These are phyloP conservation scores for Triticum urartu DNA, from an alignment of 176 grass and related monocot genomes.

Conservation along the genomic window DNA sequence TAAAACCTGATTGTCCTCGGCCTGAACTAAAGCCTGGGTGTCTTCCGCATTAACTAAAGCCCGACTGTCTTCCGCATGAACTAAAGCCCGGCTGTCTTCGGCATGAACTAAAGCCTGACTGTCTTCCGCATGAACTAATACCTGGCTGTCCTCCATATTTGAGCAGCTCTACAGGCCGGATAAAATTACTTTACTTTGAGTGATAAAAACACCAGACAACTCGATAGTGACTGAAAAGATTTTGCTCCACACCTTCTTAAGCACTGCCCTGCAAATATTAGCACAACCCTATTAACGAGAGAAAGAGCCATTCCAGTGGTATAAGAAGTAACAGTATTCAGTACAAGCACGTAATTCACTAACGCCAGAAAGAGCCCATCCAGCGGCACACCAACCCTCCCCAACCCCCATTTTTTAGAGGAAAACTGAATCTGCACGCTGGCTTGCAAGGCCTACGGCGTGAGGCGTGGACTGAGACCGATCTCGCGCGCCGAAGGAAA, in stretches of 20 bases:
- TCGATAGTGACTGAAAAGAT: background rate
- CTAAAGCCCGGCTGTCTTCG: conserved; percentile 42
- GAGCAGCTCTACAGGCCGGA: conserved; percentile 5
- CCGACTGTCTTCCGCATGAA: conserved; percentile 38
- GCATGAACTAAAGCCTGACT: conserved; percentile 35
- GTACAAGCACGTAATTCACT: background rate
- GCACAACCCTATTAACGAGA: conserved; percentile 1
- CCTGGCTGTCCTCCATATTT: conserved; percentile 49
- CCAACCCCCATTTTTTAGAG: background rate
- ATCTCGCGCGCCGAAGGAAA: background rate
- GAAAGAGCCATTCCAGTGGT: background rate
- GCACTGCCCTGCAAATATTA: conserved; percentile 31
- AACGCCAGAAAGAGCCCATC: background rate
- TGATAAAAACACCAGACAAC: conserved; percentile 11
- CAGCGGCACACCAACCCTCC: background rate
- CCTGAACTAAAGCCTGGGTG: conserved; percentile 4
- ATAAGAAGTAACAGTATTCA: background rate
- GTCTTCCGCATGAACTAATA: conserved; percentile 40
- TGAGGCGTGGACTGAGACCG: background rate
- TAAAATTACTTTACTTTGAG: conserved; percentile 23
- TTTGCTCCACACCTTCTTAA: background rate
- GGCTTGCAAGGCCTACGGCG: background rate
- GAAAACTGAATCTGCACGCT: background rate
- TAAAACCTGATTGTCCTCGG: background rate
- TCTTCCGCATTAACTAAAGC: conserved; percentile 24